Evolutionary conservation across 208 protist genomes (phyloP).

Genomic region (Leishmania tarentolae): DNA sequence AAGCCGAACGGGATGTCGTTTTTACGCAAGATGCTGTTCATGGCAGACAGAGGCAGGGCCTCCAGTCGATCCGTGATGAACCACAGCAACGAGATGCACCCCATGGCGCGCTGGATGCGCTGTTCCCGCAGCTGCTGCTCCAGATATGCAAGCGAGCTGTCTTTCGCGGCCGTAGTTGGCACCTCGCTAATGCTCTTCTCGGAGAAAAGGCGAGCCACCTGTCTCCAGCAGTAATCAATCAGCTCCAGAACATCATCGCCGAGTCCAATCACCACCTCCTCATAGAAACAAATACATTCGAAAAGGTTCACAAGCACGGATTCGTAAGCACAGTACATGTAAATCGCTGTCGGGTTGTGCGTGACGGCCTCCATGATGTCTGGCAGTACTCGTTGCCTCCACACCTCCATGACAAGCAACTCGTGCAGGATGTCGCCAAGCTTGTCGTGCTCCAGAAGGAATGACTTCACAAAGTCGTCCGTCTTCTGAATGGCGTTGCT

Average conservation of each 20-base stretch:
- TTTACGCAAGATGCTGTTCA: constrained; percentile 77
- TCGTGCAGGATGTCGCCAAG: constrained; percentile 78
- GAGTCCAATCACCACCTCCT: constrained; percentile 77
- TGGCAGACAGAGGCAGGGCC: constrained; percentile 69
- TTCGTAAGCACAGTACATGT: constrained; percentile 88
- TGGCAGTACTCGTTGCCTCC: constrained; percentile 80
- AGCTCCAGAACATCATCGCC: constrained; percentile 90
- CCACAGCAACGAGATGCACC: constrained; percentile 88
- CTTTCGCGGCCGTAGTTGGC: not conserved
- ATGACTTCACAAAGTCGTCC: constrained; percentile 87
- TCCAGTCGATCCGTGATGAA: constrained; percentile 86
- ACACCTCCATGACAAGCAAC: constrained; percentile 86
- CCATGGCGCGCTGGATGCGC: constrained; percentile 64
- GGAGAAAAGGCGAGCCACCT: constrained; percentile 77
- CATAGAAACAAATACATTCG: constrained; percentile 87
- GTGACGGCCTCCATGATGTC: constrained; percentile 43
- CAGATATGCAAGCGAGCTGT: constrained; percentile 31
- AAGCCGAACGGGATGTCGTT: constrained; percentile 87
- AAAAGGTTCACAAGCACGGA: constrained; percentile 87
- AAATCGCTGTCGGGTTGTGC: constrained; percentile 70
- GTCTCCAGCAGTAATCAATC: constrained; percentile 90
- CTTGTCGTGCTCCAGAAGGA: constrained; percentile 81
- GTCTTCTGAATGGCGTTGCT: constrained; percentile 84
- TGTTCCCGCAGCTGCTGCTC: constrained; percentile 50
- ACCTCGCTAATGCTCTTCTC: constrained; percentile 36